Base-by-base conservation (phyloP, 148 eudicot species). In the Cornus controversa region DNA sequence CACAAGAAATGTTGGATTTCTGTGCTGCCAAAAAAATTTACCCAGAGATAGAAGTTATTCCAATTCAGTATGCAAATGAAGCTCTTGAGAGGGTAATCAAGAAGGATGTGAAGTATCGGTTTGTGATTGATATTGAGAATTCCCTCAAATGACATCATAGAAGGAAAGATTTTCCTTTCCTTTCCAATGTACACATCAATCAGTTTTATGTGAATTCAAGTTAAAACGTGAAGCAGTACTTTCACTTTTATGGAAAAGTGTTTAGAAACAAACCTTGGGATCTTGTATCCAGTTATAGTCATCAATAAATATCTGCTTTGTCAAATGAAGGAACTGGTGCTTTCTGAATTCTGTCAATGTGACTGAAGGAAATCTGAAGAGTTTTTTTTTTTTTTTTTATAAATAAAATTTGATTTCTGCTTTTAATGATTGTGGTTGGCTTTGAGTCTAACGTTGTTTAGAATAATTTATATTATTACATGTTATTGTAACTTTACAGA, bases 81-180 rank as follows among this genome's bases (percentile, higher is more conserved):
- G 98, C 96, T 64, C 80, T 90, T 26, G 96, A 93, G 81, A 80
- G 91, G 85, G 68, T 90, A 13, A 45, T 89, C n/a, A 93, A 87
- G 76, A 87, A 82, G 82, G 92, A 91, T 69, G 90, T 91, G 69
- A 89, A 91, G 73, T 91, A 89, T 62, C 90, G 94, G n/a, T 92
- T 92, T 85, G 97, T 92, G 79, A 91, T 93, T n/a, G 97, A 92
- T 80, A 85, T 93, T 14, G 87, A 82, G 70, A 91, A 85, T 79
- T 87, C 97, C 31, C 89, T 92, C 74, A 85, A 86, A 67, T 89
- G 86, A 90, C 67, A 50, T 16, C 57, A 50, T 50, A 16, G 15
- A 50, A 50, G 15, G 15, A 50, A 50, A 50, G 8, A 45, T 7
- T 8, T 7, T 16, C 57, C 5, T 50, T 3, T 50, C 15, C 15